A percentile compares a stretch with the other conserved stretches of the same genome.
Evolutionary conservation across 306 rosid genomes (phyloP).

Genomic region (Parietaria judaica): DNA sequence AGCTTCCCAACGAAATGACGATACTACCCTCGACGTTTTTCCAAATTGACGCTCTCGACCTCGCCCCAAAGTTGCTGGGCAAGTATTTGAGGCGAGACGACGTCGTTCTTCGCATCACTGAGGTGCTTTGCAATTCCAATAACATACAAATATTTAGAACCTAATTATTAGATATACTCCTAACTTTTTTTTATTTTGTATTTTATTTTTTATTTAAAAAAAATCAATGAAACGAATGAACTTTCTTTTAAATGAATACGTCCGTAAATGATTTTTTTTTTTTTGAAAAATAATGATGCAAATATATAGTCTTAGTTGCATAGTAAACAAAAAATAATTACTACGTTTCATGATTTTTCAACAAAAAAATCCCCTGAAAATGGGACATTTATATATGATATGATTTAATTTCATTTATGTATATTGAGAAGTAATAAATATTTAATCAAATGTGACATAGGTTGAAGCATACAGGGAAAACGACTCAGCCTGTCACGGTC

Average conservation of each 20-base stretch:
- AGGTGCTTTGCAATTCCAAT: conserved; percentile 41
- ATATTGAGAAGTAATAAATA: background rate
- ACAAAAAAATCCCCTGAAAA: too few relatives aligned
- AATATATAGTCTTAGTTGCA: too few relatives aligned
- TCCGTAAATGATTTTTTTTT: too few relatives aligned
- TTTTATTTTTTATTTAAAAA: too few relatives aligned
- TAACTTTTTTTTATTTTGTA: background rate
- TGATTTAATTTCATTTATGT: background rate
- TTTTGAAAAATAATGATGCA: too few relatives aligned
- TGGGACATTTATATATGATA: too few relatives aligned
- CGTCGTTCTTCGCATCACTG: conserved; percentile 83
- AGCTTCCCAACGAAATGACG: conserved; percentile 20
- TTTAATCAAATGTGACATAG: conserved; percentile 17
- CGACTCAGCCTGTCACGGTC: conserved; percentile 84
- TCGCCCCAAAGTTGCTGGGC: conserved; percentile 84
- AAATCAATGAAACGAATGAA: too few relatives aligned
- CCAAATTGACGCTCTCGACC: conserved; percentile 69
- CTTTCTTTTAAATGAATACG: too few relatives aligned
- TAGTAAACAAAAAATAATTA: background rate
- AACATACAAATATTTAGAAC: too few relatives aligned
- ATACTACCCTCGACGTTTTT: conserved; percentile 49
- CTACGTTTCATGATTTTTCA: too few relatives aligned
- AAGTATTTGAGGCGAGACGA: conserved; percentile 68
- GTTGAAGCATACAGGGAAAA: conserved; percentile 86
- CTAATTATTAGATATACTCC: too few relatives aligned